These are phyloP conservation scores for Fusarium citri DNA, from an alignment of 2,329 filamentous ascomycete species.

Conservation along the genomic window DNA sequence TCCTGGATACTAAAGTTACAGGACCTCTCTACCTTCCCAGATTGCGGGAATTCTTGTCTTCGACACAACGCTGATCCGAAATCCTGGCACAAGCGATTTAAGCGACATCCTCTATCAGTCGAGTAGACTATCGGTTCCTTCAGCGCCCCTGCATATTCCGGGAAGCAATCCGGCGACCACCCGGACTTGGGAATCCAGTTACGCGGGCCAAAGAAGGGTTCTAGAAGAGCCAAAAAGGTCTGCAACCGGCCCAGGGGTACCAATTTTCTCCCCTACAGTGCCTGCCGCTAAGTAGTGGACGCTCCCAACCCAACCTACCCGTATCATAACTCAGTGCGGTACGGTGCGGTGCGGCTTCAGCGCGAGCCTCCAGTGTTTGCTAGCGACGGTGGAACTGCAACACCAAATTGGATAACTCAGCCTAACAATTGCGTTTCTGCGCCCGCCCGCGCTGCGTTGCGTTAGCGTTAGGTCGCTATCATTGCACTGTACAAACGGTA, in stretches of 20 bases:
- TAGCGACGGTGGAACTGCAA: constrained; percentile 36
- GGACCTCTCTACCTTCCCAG: not conserved
- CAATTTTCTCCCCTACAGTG: constrained; percentile 4
- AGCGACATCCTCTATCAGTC: constrained; percentile 16
- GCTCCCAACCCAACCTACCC: constrained; percentile 3
- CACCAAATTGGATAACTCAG: not conserved
- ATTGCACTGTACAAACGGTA: constrained; percentile 16
- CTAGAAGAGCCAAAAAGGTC: constrained; percentile 45
- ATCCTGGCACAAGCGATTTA: constrained; percentile 19
- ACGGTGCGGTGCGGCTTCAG: constrained; percentile 1
- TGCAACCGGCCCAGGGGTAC: constrained; percentile 31
- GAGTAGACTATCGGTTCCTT: constrained; percentile 17
- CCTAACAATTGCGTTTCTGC: not conserved
- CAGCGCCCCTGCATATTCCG: constrained; percentile 36
- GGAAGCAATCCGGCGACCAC: constrained; percentile 39
- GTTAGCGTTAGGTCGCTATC: not conserved
- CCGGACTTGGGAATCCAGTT: constrained; percentile 42
- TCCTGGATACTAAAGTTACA: constrained; percentile 1
- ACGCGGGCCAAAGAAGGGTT: constrained; percentile 48
- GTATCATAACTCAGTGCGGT: constrained; percentile 2
- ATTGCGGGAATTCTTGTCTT: constrained; percentile 28
- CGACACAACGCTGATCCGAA: constrained; percentile 9
- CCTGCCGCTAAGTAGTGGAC: not conserved
- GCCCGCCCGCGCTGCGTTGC: not conserved
- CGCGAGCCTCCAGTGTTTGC: constrained; percentile 22